Conservation (phyloP, 306 rosid genomes). For the Pterocarpus macrocarpus region DNA sequence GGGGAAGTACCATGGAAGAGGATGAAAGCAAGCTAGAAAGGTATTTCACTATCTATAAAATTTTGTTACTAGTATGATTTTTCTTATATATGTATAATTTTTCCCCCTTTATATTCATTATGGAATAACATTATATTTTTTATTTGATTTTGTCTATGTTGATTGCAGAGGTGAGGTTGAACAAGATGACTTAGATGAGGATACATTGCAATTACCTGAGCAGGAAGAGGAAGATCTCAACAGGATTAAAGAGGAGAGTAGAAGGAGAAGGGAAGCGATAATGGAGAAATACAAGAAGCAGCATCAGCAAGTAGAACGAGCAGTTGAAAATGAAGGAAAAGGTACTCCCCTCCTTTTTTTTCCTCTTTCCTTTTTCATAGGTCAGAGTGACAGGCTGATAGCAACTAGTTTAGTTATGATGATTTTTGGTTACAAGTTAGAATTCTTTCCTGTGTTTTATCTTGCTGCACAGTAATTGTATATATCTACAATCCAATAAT, state of each 20-base stretch:
- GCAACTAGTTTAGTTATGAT: background rate
- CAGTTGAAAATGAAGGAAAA: slow-evolving; percentile 53
- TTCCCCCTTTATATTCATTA: background rate
- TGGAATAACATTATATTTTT: background rate
- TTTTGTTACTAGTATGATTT: background rate
- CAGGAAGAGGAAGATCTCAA: slow-evolving; percentile 94
- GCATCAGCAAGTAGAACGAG: slow-evolving; percentile 61
- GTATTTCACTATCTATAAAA: slow-evolving; percentile 47
- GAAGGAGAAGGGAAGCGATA: slow-evolving; percentile 87
- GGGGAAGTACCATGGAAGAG: slow-evolving; percentile 45
- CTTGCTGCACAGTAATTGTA: background rate
- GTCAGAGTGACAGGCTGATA: slow-evolving; percentile 8
- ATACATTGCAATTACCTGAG: slow-evolving; percentile 63
- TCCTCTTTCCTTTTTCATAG: background rate
- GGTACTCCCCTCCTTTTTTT: slow-evolving; percentile 46
- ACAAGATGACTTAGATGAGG: slow-evolving; percentile 80
- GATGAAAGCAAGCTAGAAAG: slow-evolving; percentile 54
- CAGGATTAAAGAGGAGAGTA: slow-evolving; percentile 96
- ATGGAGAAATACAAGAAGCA: slow-evolving; percentile 84
- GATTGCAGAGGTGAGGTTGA: slow-evolving; percentile 68
- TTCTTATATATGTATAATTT: background rate
- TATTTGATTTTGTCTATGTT: slow-evolving; percentile 39
- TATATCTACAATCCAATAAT: background rate
- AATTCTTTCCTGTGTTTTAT: background rate
- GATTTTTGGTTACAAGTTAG: slow-evolving; percentile 1